Base-by-base conservation (phyloP, 495 filamentous ascomycete genomes). In the Aspergillus nidulans region DNA sequence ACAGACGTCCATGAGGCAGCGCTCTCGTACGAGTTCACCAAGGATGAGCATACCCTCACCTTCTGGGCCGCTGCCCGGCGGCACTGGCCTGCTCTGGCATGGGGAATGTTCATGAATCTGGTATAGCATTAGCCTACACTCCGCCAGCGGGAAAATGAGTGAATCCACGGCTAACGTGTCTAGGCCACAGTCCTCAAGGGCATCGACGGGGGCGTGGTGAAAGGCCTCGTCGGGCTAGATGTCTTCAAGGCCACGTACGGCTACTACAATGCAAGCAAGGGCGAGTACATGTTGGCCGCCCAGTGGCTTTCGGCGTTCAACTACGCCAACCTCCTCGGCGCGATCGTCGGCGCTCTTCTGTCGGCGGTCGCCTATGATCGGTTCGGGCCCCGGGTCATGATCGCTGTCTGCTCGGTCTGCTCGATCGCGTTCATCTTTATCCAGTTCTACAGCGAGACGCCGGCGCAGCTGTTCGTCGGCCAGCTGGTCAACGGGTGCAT, bases 281-380 rank as follows among this genome's bases (percentile, higher is more conserved):
- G 64, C 32, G 46, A 52, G 10, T 66, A 65, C 44, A 61, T 69
- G 15, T 55, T 71, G 12, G 62, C 62, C 1, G 61, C 68, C 0
- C 59, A 55, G 1, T 71, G 68, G 68, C 41, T 63, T 9, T 64
- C 64, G 0, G 66, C 68, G 13, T 69, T 89, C 61, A 92, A 92
- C 68, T 89, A 89, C 52, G 90, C 90, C 24, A 84, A 84, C 69
- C 76, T 88, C 13, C 74, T 78, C 36, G 90, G 90, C 15, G 77
- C 76, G 21, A 67, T 89, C 60, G 69, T 92, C 49, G 80, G 79
- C 21, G 91, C 88, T 1, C 56, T 71, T 7, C 52, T 53, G 26
- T 64, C 64, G 0, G 68, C 66, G 13, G 26, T 62, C 39, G 61
- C 60, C 5, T 66, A 67, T 24, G 64, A 71, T 20, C 66, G 64